These are phyloP conservation scores for Actinomucor elegans DNA, from an alignment of 371 early-diverging fungal genomes.

Conservation along the genomic window DNA sequence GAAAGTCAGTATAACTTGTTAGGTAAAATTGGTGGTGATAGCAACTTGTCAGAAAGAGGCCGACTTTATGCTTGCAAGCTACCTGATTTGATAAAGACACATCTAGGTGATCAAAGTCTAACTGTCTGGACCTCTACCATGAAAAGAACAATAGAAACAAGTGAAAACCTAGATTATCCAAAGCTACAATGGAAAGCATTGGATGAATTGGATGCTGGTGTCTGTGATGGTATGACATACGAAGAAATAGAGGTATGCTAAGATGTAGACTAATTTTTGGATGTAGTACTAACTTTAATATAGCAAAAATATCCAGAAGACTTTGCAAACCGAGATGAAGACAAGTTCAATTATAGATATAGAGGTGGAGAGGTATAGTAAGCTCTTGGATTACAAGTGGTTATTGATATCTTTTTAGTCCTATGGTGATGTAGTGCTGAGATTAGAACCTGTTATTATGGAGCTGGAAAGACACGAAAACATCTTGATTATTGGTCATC, in stretches of 20 bases:
- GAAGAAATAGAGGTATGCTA: constrained; percentile 95
- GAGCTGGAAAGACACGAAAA: constrained; percentile 96
- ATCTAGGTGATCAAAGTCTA: constrained; percentile 70
- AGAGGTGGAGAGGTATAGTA: constrained; percentile 97
- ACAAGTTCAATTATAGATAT: constrained; percentile 94
- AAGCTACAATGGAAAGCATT: constrained; percentile 96
- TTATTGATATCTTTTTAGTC: no score
- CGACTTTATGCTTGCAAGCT: constrained; percentile 78
- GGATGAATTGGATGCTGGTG: constrained; percentile 96
- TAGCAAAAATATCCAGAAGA: constrained; percentile 80
- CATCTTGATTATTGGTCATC: constrained; percentile 94
- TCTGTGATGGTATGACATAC: constrained; percentile 98
- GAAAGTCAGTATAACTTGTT: constrained; percentile 86
- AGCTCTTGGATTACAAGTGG: no score
- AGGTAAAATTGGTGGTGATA: constrained; percentile 96
- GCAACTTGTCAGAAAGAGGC: constrained; percentile 88
- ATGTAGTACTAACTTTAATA: background rate
- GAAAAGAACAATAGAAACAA: constrained; percentile 90
- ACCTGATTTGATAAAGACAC: constrained; percentile 75
- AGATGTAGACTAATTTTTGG: background rate
- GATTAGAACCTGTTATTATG: constrained; percentile 86
- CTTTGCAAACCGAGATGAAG: constrained; percentile 88
- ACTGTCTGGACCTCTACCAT: constrained; percentile 97
- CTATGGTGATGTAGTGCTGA: constrained; percentile 73
- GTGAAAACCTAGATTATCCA: constrained; percentile 68